These are phyloP conservation scores for Pyrenochaeta sp. DNA, from an alignment of 2,329 filamentous ascomycete genomes.

Conservation along the genomic window DNA sequence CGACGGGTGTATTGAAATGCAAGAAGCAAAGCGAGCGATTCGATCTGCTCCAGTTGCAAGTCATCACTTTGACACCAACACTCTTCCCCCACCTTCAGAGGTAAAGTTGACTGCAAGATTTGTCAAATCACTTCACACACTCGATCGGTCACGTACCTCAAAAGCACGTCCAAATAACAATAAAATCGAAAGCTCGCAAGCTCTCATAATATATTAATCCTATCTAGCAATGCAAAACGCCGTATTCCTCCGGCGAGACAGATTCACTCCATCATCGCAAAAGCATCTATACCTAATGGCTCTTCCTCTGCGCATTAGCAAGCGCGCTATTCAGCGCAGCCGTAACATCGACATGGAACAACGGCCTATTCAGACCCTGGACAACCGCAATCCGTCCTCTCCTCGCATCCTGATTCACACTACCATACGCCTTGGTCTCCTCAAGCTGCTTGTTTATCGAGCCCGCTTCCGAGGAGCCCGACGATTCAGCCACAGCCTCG, in stretches of 20 bases:
- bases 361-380: conserved; percentile 84
- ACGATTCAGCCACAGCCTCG: conserved; percentile 22
- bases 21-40: too few species aligned
- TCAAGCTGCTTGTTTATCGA: conserved; percentile 44
- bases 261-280: too few species aligned
- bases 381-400: conserved; percentile 65
- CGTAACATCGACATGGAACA: conserved; percentile 94
- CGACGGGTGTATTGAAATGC: too few species aligned
- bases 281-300: conserved; percentile 31
- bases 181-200: conserved; percentile 13
- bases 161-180: too few species aligned
- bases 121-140: conserved; percentile 2
- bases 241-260: too few species aligned
- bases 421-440: conserved; percentile 41
- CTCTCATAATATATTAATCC: conserved; percentile 3
- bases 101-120: too few species aligned
- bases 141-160: too few species aligned
- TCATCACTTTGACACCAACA: too few species aligned
- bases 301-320: conserved; percentile 68
- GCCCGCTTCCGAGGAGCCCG: conserved; percentile 27
- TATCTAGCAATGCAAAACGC: conserved; percentile 1
- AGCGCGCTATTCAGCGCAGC: conserved; percentile 90
- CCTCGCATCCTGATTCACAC: conserved; percentile 35
- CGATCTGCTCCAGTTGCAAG: too few species aligned
- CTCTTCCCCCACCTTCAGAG: too few species aligned